Conservation (phyloP, 2,329 filamentous ascomycete species). For the Alternaria viburni region DNA sequence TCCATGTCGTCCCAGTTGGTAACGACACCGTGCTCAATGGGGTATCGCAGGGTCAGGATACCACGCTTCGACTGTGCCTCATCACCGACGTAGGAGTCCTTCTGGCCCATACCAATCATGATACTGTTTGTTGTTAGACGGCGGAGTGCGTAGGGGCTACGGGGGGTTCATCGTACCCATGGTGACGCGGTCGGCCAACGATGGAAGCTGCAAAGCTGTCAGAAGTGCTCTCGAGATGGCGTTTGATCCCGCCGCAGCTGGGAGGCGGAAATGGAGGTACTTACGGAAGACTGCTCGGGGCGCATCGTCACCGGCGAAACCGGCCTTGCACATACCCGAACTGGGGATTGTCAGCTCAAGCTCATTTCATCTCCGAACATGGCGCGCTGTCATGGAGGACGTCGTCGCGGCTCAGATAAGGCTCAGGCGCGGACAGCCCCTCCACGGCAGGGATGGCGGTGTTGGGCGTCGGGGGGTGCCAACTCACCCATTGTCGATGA, state of each 20-base stretch:
- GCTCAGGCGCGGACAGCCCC: conserved; percentile 41
- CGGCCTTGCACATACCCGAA: conserved; percentile 99
- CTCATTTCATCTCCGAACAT: conserved; percentile 29
- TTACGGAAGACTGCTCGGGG: conserved; percentile 99
- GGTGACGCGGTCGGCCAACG: conserved; percentile 98
- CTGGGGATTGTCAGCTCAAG: conserved; percentile 60
- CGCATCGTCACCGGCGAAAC: conserved; percentile 99
- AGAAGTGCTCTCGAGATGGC: conserved; percentile 30
- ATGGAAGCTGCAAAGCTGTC: conserved; percentile 77
- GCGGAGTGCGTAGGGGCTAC: conserved; percentile 23
- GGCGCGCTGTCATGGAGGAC: conserved; percentile 31
- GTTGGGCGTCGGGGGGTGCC: conserved; percentile 39
- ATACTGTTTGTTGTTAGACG: conserved; percentile 71
- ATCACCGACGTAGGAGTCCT: conserved; percentile 99
- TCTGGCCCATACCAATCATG: conserved; percentile 99
- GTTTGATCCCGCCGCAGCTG: conserved; percentile 10
- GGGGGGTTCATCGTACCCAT: conserved; percentile 77
- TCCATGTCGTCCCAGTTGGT: conserved; percentile 99
- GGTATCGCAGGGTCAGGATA: conserved; percentile 99
- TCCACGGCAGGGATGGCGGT: conserved; percentile 47
- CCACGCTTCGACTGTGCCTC: conserved; percentile 99
- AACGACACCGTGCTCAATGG: conserved; percentile 99
- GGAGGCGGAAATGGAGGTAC: conserved; percentile 53
- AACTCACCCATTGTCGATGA: conserved; percentile 99
- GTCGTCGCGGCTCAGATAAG: conserved; percentile 28